Conservation (phyloP, 257 asterid genomes). For the Nicotiana benthamiana region DNA sequence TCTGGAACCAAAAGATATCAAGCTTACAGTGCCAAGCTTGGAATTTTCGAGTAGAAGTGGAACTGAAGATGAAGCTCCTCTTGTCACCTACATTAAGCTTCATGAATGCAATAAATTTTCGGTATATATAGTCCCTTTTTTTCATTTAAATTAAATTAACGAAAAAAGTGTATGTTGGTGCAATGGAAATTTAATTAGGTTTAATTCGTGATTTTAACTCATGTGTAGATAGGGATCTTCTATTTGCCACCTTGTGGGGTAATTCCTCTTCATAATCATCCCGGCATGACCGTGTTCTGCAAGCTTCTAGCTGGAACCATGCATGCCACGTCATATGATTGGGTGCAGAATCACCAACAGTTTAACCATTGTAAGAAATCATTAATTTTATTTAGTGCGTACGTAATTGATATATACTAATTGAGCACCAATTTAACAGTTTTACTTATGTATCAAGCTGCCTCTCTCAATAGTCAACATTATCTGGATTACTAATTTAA, state of each 20-base stretch:
- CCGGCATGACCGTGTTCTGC: conserved; percentile 32
- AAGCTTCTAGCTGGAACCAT: conserved; percentile 28
- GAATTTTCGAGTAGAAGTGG: not conserved
- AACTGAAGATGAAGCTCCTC: conserved; percentile 2
- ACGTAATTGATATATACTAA: not conserved
- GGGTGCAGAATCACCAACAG: conserved; percentile 18
- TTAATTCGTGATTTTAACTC: not conserved
- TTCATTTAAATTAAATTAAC: not conserved
- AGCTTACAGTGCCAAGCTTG: conserved; percentile 11
- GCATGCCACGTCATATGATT: conserved; percentile 29
- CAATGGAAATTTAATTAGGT: not conserved
- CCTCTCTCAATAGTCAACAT: not conserved
- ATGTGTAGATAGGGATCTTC: conserved; percentile 23
- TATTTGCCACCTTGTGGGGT: conserved; percentile 27
- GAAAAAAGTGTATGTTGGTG: not conserved
- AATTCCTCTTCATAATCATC: conserved; percentile 42
- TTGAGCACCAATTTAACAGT: not conserved
- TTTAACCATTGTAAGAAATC: not conserved
- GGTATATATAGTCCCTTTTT: not conserved
- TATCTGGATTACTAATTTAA: not conserved
- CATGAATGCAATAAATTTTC: conserved; percentile 15
- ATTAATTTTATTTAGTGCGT: not conserved
- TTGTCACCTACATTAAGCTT: conserved; percentile 12
- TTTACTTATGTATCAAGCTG: not conserved
- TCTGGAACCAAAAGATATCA: conserved; percentile 10